Evolutionary conservation across 495 filamentous ascomycete species (phyloP).

Genomic region (Staphylotrichum tortipilum): DNA sequence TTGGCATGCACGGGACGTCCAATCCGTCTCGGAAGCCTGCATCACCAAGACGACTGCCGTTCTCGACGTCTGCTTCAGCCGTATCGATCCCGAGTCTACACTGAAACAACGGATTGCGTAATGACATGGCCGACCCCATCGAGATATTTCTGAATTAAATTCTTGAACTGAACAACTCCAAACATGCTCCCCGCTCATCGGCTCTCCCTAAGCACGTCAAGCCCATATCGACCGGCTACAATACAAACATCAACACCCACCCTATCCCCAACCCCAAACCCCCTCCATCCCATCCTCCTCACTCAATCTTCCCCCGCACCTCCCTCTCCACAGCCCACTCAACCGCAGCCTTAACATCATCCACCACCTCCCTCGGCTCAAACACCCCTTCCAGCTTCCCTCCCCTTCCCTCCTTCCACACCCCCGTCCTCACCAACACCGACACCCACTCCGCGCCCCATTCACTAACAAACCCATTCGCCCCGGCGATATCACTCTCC

Average conservation of each 20-base stretch:
- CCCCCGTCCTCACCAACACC: slow-evolving; percentile 77
- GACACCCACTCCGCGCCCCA: slow-evolving; percentile 66
- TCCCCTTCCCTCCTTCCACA: slow-evolving; percentile 49
- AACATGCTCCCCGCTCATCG: too few relatives aligned
- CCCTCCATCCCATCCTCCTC: neutral
- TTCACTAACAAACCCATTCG: slow-evolving; percentile 62
- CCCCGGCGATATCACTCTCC: slow-evolving; percentile 83
- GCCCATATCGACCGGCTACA: neutral
- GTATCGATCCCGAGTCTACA: too few relatives aligned
- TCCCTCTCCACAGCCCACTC: slow-evolving; percentile 34
- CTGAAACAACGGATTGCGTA: too few relatives aligned
- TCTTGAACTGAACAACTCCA: too few relatives aligned
- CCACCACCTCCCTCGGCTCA: slow-evolving; percentile 49
- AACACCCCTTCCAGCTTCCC: slow-evolving; percentile 25
- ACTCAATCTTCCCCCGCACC: slow-evolving; percentile 20
- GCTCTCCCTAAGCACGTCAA: too few relatives aligned
- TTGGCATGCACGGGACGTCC: too few relatives aligned
- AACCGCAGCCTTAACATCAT: slow-evolving; percentile 48
- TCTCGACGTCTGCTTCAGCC: too few relatives aligned
- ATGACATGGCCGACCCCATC: too few relatives aligned
- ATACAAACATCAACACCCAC: neutral
- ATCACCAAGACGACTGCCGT: too few relatives aligned
- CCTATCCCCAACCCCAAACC: neutral
- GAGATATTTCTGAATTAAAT: too few relatives aligned
- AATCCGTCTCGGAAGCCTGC: too few relatives aligned